Conservation (phyloP, 805 yeast genomes). For the Lachancea fermentati region DNA sequence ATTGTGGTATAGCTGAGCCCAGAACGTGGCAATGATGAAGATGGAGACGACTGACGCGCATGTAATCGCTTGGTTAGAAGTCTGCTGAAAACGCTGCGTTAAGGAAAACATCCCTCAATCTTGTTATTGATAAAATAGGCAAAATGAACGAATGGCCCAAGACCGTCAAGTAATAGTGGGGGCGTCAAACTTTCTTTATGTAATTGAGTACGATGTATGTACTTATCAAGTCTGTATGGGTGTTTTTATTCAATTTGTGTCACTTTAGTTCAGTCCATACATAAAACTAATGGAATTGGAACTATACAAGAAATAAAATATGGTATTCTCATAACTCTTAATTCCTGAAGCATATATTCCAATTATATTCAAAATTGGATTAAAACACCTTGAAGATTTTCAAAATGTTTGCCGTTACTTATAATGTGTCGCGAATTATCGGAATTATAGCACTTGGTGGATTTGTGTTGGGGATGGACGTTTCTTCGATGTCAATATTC, state of each 20-base stretch:
- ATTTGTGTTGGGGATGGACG: constrained; percentile 71
- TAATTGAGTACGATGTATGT: too few relatives aligned
- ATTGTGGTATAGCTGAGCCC: constrained; percentile 41
- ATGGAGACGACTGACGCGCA: constrained; percentile 43
- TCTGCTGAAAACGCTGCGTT: constrained; percentile 42
- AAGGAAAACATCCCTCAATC: constrained; percentile 36
- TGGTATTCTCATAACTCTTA: too few relatives aligned
- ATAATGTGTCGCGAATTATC: constrained; percentile 52
- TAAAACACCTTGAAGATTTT: too few relatives aligned
- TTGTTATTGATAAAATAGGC: neutral
- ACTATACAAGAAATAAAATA: too few relatives aligned
- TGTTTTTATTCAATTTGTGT: too few relatives aligned
- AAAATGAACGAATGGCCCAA: constrained; percentile 12
- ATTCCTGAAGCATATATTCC: too few relatives aligned
- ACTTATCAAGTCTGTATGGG: too few relatives aligned
- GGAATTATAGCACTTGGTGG: constrained; percentile 61
- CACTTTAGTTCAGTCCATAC: too few relatives aligned
- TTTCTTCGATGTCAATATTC: constrained; percentile 71
- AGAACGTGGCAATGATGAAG: constrained; percentile 43
- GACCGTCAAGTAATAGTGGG: constrained; percentile 6
- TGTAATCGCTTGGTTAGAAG: constrained; percentile 50
- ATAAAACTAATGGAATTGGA: too few relatives aligned
- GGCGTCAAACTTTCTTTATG: too few relatives aligned
- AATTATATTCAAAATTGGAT: too few relatives aligned
- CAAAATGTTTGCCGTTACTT: constrained; percentile 13